Percentiles rank a stretch among this genome's conserved stretches.
Evolutionary conservation across 768 basidiomycete genomes (phyloP).

Genomic region (Agrocybe praecox): DNA sequence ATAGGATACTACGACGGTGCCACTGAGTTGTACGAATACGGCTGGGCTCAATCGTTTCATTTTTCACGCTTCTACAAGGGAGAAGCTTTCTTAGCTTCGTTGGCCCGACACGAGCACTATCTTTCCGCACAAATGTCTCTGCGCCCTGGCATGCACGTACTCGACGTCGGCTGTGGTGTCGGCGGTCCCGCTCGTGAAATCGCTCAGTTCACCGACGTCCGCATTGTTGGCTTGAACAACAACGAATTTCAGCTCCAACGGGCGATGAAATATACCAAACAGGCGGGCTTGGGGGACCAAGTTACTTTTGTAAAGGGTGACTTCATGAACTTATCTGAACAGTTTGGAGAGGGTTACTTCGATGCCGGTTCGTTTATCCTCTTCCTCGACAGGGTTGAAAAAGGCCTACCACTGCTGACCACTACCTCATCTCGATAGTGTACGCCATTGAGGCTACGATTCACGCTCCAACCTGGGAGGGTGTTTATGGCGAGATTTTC

Average conservation of each 20-base stretch:
- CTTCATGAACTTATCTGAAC: constrained; percentile 92
- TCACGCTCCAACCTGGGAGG: constrained; percentile 95
- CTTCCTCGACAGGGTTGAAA: too few relatives aligned
- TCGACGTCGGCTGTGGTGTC: constrained; percentile 98
- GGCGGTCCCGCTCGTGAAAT: constrained; percentile 98
- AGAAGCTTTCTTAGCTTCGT: constrained; percentile 69
- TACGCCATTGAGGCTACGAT: constrained; percentile 98
- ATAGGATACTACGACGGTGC: constrained; percentile 96
- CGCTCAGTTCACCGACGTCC: constrained; percentile 84
- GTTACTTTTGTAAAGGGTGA: constrained; percentile 90
- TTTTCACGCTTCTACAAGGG: constrained; percentile 98
- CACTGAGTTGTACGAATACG: constrained; percentile 94
- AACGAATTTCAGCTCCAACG: constrained; percentile 93
- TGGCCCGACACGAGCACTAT: constrained; percentile 97
- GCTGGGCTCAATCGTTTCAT: constrained; percentile 91
- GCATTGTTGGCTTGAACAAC: constrained; percentile 90
- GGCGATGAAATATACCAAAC: constrained; percentile 81
- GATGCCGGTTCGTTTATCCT: constrained; percentile 93
- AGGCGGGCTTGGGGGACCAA: constrained; percentile 73
- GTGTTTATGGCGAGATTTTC: constrained; percentile 91
- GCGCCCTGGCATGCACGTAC: constrained; percentile 89
- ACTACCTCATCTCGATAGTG: too few relatives aligned
- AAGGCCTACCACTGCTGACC: too few relatives aligned
- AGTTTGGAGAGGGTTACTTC: constrained; percentile 91
- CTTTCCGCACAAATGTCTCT: constrained; percentile 86